A percentile compares a stretch with the other conserved stretches of the same genome.
phyloP scores from a whole-genome alignment of 768 basidiomycete genomes.

The Calocybe cyanea region DNA sequence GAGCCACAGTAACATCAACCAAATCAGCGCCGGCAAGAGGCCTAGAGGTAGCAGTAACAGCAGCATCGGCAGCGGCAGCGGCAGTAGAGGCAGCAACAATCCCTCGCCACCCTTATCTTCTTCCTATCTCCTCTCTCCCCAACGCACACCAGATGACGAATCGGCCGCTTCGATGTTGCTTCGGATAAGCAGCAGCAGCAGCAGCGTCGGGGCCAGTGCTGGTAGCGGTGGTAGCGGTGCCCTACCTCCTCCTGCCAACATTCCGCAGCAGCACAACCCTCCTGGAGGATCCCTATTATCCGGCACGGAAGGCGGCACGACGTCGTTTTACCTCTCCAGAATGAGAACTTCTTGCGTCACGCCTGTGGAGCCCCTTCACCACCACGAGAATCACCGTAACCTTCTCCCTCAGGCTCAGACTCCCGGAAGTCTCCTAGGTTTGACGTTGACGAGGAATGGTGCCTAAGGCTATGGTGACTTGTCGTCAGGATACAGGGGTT shows the following conservation, averaged over 20 bases:
- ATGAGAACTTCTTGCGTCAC: constrained; percentile 9
- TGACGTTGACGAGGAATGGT: constrained; percentile 8
- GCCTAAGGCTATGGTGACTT: too few relatives aligned
- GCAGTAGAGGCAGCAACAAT: too few relatives aligned
- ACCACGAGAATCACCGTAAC: neutral
- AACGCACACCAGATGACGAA: constrained; percentile 63
- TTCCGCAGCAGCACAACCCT: too few relatives aligned
- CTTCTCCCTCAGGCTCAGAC: constrained; percentile 16
- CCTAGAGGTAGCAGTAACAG: too few relatives aligned
- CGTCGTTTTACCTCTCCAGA: constrained; percentile 11
- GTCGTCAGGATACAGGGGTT: too few relatives aligned
- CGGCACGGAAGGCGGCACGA: neutral
- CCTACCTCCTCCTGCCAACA: too few relatives aligned
- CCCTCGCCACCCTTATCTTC: too few relatives aligned
- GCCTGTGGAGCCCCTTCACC: neutral
- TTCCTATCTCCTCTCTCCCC: constrained; percentile 13
- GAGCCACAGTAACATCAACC: constrained; percentile 4
- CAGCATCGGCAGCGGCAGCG: too few relatives aligned
- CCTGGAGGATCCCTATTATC: neutral
- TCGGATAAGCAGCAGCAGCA: constrained; percentile 58
- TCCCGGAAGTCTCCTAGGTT: constrained; percentile 19
- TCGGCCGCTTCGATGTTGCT: constrained; percentile 63
- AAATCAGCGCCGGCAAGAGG: neutral
- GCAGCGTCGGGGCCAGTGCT: too few relatives aligned
- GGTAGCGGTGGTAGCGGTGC: too few relatives aligned